A percentile compares a stretch with the other conserved stretches of the same genome.
These are phyloP conservation scores for Ambrosiella xylebori DNA, from an alignment of 2,329 filamentous ascomycete species.

Conservation along the genomic window DNA sequence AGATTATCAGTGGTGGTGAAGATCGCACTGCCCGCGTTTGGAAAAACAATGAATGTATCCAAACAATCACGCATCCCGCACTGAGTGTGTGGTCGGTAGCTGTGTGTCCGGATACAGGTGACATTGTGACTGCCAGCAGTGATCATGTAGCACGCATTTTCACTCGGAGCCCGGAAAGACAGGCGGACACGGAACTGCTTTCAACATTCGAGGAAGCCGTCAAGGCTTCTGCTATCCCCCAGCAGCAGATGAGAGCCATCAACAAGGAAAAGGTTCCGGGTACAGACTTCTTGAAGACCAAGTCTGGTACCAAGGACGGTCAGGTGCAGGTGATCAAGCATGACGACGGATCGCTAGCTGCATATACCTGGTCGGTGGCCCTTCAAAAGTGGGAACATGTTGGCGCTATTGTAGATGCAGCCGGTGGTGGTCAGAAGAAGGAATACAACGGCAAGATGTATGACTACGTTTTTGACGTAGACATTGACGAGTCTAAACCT, in stretches of 20 bases:
- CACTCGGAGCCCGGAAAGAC: slow-evolving; percentile 49
- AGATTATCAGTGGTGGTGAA: slow-evolving; percentile 80
- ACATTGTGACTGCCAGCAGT: slow-evolving; percentile 86
- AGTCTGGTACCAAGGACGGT: slow-evolving; percentile 84
- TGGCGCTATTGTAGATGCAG: slow-evolving; percentile 84
- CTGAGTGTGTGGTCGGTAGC: slow-evolving; percentile 93
- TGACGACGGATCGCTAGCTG: slow-evolving; percentile 62
- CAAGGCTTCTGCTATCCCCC: slow-evolving; percentile 68
- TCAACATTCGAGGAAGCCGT: slow-evolving; percentile 68
- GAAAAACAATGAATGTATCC: slow-evolving; percentile 65
- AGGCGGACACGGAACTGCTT: slow-evolving; percentile 51
- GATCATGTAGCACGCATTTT: slow-evolving; percentile 77
- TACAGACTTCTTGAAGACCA: slow-evolving; percentile 66
- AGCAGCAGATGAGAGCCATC: slow-evolving; percentile 65
- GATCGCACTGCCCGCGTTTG: slow-evolving; percentile 88
- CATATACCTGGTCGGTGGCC: slow-evolving; percentile 67
- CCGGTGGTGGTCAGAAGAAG: slow-evolving; percentile 60
- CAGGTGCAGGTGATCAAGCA: slow-evolving; percentile 87
- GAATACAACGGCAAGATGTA: slow-evolving; percentile 73
- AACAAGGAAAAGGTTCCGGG: slow-evolving; percentile 88
- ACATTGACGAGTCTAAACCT: slow-evolving; percentile 87
- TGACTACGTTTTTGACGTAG: slow-evolving; percentile 92
- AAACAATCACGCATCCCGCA: slow-evolving; percentile 92
- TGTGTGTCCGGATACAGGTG: slow-evolving; percentile 64
- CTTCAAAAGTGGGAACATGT: slow-evolving; percentile 68